Conservation (phyloP, 805 yeast genomes). For the Zygotorulaspora danielsina region DNA sequence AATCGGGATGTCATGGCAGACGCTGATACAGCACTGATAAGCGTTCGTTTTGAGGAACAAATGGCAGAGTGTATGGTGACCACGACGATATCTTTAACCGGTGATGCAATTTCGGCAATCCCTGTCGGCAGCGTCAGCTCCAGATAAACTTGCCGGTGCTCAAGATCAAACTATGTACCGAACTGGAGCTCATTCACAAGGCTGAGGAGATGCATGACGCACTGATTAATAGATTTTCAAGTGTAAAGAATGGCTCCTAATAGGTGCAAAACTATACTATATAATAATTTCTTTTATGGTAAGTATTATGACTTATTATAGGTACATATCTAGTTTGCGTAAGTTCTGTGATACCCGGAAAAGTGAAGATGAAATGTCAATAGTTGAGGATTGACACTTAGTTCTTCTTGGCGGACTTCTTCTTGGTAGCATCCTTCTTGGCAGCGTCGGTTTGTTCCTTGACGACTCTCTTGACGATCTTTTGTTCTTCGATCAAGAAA, state of each 20-base stretch:
- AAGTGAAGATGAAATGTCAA: background rate
- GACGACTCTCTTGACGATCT: slow-evolving; percentile 98
- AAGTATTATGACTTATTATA: slow-evolving; percentile 1
- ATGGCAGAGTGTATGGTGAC: background rate
- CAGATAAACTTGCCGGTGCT: too few relatives aligned
- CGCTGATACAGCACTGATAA: too few relatives aligned
- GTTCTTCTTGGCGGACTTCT: slow-evolving; percentile 33
- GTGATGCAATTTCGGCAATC: background rate
- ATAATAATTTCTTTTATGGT: slow-evolving; percentile 2
- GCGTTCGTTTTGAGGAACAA: background rate
- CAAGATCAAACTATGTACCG: too few relatives aligned
- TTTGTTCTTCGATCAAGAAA: slow-evolving; percentile 99
- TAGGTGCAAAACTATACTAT: slow-evolving; percentile 2
- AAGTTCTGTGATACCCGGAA: background rate
- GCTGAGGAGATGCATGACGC: too few relatives aligned
- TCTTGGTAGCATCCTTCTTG: slow-evolving; percentile 53
- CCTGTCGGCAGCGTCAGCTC: too few relatives aligned
- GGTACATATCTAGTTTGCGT: background rate
- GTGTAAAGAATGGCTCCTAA: background rate
- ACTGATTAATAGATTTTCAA: too few relatives aligned
- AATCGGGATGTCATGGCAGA: too few relatives aligned
- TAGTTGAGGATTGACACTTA: slow-evolving; percentile 6
- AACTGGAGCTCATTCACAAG: too few relatives aligned
- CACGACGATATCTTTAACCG: too few relatives aligned
- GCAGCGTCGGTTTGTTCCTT: slow-evolving; percentile 94